Evolutionary conservation across 148 eudicot species (phyloP).

Genomic region (Gaultheria prostrata): DNA sequence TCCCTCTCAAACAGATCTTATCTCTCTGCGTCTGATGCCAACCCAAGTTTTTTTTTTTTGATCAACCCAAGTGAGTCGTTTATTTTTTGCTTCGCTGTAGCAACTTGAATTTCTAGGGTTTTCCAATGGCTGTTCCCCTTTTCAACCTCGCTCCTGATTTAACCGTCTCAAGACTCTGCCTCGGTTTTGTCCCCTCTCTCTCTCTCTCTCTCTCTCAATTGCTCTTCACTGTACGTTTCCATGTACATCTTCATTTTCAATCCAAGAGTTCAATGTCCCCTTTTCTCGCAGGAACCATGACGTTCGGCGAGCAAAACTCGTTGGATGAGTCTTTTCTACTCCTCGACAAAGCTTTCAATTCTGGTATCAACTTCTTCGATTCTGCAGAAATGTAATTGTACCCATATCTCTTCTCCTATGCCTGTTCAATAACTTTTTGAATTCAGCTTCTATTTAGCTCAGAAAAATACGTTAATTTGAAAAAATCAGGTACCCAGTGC

Average conservation of each 20-base stretch:
- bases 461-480: neutral
- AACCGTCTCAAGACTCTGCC: slow-evolving; percentile 64
- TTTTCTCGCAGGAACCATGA: slow-evolving; percentile 68
- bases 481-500: slow-evolving; percentile 78
- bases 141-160: slow-evolving; percentile 68
- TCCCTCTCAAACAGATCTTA: neutral
- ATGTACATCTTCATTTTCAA: neutral
- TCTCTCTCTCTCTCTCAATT: slow-evolving; percentile 7
- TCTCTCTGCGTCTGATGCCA: neutral
- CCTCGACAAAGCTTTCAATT: slow-evolving; percentile 64
- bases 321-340: slow-evolving; percentile 50
- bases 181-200: slow-evolving; percentile 31
- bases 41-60: too few relatives aligned
- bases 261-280: neutral
- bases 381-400: slow-evolving; percentile 78
- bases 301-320: slow-evolving; percentile 80
- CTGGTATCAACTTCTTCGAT: slow-evolving; percentile 91
- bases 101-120: neutral
- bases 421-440: neutral
- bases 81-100: neutral
- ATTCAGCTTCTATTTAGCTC: neutral
- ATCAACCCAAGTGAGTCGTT: neutral
- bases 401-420: neutral
- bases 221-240: neutral
- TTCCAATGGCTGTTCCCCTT: slow-evolving; percentile 45